phyloP scores from a whole-genome alignment of 2,329 filamentous ascomycete species.

The Pseudogymnoascus sp. region DNA sequence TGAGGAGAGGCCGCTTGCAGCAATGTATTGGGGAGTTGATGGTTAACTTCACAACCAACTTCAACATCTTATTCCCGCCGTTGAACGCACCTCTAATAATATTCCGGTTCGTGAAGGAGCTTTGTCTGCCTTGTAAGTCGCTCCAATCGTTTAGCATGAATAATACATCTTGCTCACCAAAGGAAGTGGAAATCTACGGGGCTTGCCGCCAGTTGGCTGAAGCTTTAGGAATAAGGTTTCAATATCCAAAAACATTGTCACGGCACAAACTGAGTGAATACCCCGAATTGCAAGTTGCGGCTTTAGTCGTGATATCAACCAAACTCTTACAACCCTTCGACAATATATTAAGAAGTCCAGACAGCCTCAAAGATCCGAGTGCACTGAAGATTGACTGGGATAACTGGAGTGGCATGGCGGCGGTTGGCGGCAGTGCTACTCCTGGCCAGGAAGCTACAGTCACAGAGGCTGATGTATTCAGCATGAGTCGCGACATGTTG shows the following conservation, averaged over 20 bases:
- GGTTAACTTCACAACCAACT: slow-evolving; percentile 56
- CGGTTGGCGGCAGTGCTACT: slow-evolving; percentile 30
- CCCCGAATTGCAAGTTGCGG: slow-evolving; percentile 67
- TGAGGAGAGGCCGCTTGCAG: slow-evolving; percentile 54
- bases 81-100: slow-evolving; percentile 62
- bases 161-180: slow-evolving; percentile 18
- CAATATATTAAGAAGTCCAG: slow-evolving; percentile 41
- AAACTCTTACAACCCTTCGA: slow-evolving; percentile 77
- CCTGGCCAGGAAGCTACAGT: slow-evolving; percentile 44
- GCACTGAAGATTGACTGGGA: slow-evolving; percentile 62
- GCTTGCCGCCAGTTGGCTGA: slow-evolving; percentile 45
- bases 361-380: slow-evolving; percentile 45
- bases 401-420: slow-evolving; percentile 51
- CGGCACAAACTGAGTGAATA: slow-evolving; percentile 29
- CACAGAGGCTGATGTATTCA: slow-evolving; percentile 52
- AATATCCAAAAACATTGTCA: slow-evolving; percentile 40
- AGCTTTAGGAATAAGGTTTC: slow-evolving; percentile 41
- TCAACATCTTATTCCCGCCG: slow-evolving; percentile 61
- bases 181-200: slow-evolving; percentile 54
- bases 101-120: slow-evolving; percentile 58
- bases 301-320: slow-evolving; percentile 62
- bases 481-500: slow-evolving; percentile 51
- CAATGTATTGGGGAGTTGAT: slow-evolving; percentile 51
- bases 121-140: slow-evolving; percentile 63
- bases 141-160: background rate